phyloP scores from a whole-genome alignment of 2,329 filamentous ascomycete species.

The Conoideocrella luteorostrata region DNA sequence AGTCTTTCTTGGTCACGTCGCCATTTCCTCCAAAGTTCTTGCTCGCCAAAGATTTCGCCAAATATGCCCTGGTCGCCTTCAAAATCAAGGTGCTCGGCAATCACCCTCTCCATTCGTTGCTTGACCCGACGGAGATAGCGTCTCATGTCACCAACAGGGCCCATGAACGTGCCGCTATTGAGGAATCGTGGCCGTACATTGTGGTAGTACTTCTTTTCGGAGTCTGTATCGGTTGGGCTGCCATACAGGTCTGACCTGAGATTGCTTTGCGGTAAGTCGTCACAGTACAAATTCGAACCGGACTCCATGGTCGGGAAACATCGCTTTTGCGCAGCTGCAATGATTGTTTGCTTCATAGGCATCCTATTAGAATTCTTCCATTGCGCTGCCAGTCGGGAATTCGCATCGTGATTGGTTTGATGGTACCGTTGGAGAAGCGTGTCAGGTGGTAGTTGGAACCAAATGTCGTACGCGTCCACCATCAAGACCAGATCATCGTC shows the following conservation, averaged over 20 bases:
- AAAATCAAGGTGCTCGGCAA: constrained; percentile 6
- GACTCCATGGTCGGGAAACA: constrained; percentile 14
- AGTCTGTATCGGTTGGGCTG: constrained; percentile 12
- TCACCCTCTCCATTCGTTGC: constrained; percentile 11
- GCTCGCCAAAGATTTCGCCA: constrained; percentile 18
- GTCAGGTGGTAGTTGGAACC: constrained; percentile 22
- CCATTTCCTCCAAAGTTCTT: constrained; percentile 28
- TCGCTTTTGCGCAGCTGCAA: constrained; percentile 18
- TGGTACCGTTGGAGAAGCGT: constrained; percentile 18
- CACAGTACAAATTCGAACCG: constrained; percentile 18
- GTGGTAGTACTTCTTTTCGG: constrained; percentile 6
- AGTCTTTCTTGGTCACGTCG: constrained; percentile 3
- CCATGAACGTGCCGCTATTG: constrained; percentile 16
- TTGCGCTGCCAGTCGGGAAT: constrained; percentile 11
- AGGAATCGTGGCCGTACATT: constrained; percentile 17
- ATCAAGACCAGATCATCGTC: constrained; percentile 20
- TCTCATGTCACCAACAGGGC: constrained; percentile 14
- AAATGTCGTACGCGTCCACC: constrained; percentile 20
- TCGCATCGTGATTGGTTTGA: constrained; percentile 6
- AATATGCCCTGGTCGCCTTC: constrained; percentile 18
- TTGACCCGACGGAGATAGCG: constrained; percentile 12
- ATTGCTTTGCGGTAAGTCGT: constrained; percentile 16
- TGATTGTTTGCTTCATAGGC: constrained; percentile 18
- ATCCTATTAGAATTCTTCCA: constrained; percentile 5
- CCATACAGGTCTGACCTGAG: constrained; percentile 17